Conservation (phyloP, 768 basidiomycete genomes). For the Xerocomellus chrysenteron region DNA sequence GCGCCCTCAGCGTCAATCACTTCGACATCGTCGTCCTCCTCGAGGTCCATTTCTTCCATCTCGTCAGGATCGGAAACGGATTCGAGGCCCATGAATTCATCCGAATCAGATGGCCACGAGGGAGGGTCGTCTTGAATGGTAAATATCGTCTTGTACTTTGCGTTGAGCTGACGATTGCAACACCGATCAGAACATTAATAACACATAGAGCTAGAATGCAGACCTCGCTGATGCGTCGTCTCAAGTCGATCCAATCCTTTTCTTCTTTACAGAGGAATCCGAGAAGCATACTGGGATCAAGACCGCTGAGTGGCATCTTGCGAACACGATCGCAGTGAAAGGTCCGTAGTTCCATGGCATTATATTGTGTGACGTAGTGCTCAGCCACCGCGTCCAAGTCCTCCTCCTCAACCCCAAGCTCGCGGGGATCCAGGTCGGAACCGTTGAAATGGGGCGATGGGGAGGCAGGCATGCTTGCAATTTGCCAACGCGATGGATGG, state of each 20-base stretch:
- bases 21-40: slow-evolving; percentile 47
- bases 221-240: slow-evolving; percentile 70
- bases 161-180: slow-evolving; percentile 16
- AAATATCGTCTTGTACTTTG: slow-evolving; percentile 73
- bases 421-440: slow-evolving; percentile 38
- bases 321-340: slow-evolving; percentile 97
- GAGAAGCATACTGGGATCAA: slow-evolving; percentile 97
- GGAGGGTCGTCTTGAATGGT: slow-evolving; percentile 88
- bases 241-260: slow-evolving; percentile 83
- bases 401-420: slow-evolving; percentile 33
- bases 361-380: slow-evolving; percentile 75
- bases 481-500: slow-evolving; percentile 30
- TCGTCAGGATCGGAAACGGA: slow-evolving; percentile 80
- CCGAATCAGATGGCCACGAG: slow-evolving; percentile 72
- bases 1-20: slow-evolving; percentile 25
- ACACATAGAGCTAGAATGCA: slow-evolving; percentile 24
- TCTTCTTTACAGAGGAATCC: slow-evolving; percentile 87
- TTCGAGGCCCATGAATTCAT: slow-evolving; percentile 73
- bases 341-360: slow-evolving; percentile 68
- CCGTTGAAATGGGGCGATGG: slow-evolving; percentile 21
- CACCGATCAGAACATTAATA: slow-evolving; percentile 7
- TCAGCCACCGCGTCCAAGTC: slow-evolving; percentile 49
- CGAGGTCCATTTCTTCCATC: slow-evolving; percentile 60
- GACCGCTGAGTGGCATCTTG: slow-evolving; percentile 87
- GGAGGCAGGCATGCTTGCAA: slow-evolving; percentile 21